phyloP scores from a whole-genome alignment of 441 rosid genomes.

The Adansonia gregorii region DNA sequence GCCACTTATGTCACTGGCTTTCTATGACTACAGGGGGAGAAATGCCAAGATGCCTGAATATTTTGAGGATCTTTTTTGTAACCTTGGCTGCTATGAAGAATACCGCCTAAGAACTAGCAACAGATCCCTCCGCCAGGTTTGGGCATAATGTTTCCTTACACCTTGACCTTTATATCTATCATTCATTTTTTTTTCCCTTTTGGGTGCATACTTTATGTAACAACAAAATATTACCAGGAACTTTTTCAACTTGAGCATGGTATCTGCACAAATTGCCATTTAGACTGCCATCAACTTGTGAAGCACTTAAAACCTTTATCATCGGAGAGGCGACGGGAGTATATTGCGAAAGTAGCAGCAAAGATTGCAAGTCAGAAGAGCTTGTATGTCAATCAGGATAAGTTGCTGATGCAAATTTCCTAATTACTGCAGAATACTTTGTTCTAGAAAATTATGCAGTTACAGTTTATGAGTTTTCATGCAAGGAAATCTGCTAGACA shows the following conservation, averaged over 20 bases:
- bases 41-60: conserved; percentile 80
- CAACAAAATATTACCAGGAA: conserved; percentile 54
- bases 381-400: conserved; percentile 54
- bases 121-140: conserved; percentile 80
- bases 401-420: conserved; percentile 9
- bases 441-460: not conserved
- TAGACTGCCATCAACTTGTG: conserved; percentile 90
- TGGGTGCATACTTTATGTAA: conserved; percentile 13
- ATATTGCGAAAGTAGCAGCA: conserved; percentile 70
- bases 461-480: not conserved
- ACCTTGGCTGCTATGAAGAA: conserved; percentile 82
- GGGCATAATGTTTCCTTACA: conserved; percentile 27
- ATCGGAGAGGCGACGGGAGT: conserved; percentile 57
- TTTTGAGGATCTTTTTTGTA: conserved; percentile 95
- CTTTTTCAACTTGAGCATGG: conserved; percentile 90
- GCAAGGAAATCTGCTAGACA: not conserved
- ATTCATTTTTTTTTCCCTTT: not conserved
- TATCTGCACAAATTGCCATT: conserved; percentile 73
- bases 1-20: conserved; percentile 9
- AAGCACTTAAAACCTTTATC: conserved; percentile 71
- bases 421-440: conserved; percentile 14
- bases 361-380: conserved; percentile 61
- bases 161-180: not conserved
- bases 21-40: conserved; percentile 54
- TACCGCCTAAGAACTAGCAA: conserved; percentile 85